Evolutionary conservation across 2,329 filamentous ascomycete genomes (phyloP), one percentile per base, ranked within the genome.

Genomic region (Colletotrichum orchidophilum): DNA sequence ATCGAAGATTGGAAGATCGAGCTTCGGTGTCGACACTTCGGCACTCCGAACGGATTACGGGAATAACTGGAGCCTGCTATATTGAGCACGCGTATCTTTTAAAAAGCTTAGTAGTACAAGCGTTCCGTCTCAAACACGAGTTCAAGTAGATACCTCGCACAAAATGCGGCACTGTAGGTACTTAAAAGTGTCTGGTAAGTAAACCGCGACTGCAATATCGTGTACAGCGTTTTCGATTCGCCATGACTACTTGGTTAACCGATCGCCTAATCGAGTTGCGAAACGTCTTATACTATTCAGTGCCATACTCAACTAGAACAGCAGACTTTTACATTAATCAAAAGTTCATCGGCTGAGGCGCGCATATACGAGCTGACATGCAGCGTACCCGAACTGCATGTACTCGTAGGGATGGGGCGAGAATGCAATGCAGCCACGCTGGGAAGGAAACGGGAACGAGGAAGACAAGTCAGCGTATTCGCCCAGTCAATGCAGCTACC

Each of bases 341-440:
- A 39, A 39, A 49, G 24, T n/a, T 21, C 15, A 31, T 60, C 13
- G 39, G 57, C 33, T 42, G 35, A 63, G 59, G 50, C 58, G 55
- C 59, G 50, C 65, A 67, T 67, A 67, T 54, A 67, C 65, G 59
- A 67, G 65, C 65, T 67, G 27, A 67, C 58, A 26, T 67, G 59
- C 65, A 67, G 50, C 26, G 5, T 15, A 11, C 15, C 27, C 26
- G 18, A 55, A 6, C 33, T 55, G 35, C 9, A 54, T 24, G 35
- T 1, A 46, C 35, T 6, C 24, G 13, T 8, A 4, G 39, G 27
- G 21, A 31, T 27, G 58, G 58, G 35, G 35, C 13, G 35, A 29
- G 24, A 26, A 35, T 33, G 21, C 39, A 24, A 26, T 27, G 18
- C 46, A 42, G 27, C 33, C 12, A 26, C n/a, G 0, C n/a, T 12